Conservation (phyloP, 2,329 filamentous ascomycete species). For the Rhexocercosporidium sp. region DNA sequence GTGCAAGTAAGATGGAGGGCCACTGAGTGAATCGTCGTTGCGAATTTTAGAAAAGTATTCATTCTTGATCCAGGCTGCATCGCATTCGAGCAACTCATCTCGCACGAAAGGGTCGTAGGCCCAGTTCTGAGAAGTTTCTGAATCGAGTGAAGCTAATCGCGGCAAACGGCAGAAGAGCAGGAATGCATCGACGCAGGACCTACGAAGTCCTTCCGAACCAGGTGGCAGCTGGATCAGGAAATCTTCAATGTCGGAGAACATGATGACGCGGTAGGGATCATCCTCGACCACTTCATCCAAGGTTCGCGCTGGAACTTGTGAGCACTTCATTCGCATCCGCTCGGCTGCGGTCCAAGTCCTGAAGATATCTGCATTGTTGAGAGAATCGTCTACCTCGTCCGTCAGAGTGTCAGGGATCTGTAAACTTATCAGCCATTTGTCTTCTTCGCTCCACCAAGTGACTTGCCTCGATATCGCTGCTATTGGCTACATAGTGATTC, state of each 20-base stretch:
- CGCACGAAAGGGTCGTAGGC: conserved; percentile 61
- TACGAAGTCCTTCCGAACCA: conserved; percentile 44
- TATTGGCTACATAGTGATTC: conserved; percentile 53
- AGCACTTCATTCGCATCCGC: conserved; percentile 49
- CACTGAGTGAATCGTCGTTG: conserved; percentile 36
- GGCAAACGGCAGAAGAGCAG: conserved; percentile 71
- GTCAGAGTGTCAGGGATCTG: conserved; percentile 26
- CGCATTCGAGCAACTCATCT: conserved; percentile 45
- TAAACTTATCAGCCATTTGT: conserved; percentile 8
- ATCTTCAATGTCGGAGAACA: conserved; percentile 76
- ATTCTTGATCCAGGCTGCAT: conserved; percentile 25
- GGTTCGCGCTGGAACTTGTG: conserved; percentile 71
- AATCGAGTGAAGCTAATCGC: conserved; percentile 44
- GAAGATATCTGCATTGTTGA: conserved; percentile 43
- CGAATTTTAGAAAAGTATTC: conserved; percentile 6
- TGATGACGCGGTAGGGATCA: conserved; percentile 81
- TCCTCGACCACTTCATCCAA: conserved; percentile 76
- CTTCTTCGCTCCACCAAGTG: conserved; percentile 34
- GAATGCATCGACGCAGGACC: conserved; percentile 70
- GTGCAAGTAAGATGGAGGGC: conserved; percentile 32
- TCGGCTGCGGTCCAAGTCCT: conserved; percentile 59
- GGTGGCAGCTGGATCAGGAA: conserved; percentile 61
- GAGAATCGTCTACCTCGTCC: conserved; percentile 27
- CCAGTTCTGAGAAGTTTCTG: conserved; percentile 39
- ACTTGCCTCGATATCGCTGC: conserved; percentile 10